A percentile compares a stretch with the other conserved stretches of the same genome.
Conservation (phyloP, 164 flowering plant genomes). For the Pachysandra terminalis region DNA sequence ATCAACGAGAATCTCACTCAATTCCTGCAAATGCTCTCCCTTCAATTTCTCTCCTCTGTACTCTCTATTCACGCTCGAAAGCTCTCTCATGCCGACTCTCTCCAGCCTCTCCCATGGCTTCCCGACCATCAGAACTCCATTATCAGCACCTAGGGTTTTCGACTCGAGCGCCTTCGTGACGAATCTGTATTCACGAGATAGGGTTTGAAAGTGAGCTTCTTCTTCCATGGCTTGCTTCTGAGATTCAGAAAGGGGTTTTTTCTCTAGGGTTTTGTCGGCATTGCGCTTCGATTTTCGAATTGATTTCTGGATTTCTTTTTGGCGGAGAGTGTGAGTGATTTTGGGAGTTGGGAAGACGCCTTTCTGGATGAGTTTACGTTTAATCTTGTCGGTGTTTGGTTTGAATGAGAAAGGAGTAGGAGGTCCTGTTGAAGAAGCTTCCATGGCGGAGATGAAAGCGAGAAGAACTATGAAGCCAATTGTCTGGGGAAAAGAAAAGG, state of each 20-base stretch:
- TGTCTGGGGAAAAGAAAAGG: too few species aligned
- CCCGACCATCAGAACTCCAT: slow-evolving; percentile 40
- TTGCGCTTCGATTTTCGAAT: slow-evolving; percentile 43
- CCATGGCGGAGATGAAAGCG: slow-evolving; percentile 69
- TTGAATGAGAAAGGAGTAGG: slow-evolving; percentile 26
- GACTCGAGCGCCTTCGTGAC: slow-evolving; percentile 28
- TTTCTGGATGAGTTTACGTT: slow-evolving; percentile 45
- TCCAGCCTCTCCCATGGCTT: slow-evolving; percentile 82
- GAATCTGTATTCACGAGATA: slow-evolving; percentile 50
- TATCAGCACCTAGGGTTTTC: not conserved
- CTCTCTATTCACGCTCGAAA: slow-evolving; percentile 38
- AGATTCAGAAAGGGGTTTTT: slow-evolving; percentile 36
- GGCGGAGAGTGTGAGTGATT: slow-evolving; percentile 75
- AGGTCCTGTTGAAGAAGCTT: slow-evolving; percentile 39
- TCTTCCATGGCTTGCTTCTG: slow-evolving; percentile 40
- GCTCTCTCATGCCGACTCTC: slow-evolving; percentile 39
- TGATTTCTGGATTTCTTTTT: slow-evolving; percentile 72
- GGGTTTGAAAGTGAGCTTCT: slow-evolving; percentile 44
- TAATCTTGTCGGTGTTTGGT: slow-evolving; percentile 50
- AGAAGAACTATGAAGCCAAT: not conserved
- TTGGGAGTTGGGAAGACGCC: slow-evolving; percentile 83
- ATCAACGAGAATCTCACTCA: slow-evolving; percentile 54
- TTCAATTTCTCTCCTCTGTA: slow-evolving; percentile 46
- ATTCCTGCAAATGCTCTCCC: slow-evolving; percentile 56
- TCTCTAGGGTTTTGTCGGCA: slow-evolving; percentile 25